Evolutionary conservation across 179 eudicot species (phyloP).

Genomic region (Patellifolia procumbens): DNA sequence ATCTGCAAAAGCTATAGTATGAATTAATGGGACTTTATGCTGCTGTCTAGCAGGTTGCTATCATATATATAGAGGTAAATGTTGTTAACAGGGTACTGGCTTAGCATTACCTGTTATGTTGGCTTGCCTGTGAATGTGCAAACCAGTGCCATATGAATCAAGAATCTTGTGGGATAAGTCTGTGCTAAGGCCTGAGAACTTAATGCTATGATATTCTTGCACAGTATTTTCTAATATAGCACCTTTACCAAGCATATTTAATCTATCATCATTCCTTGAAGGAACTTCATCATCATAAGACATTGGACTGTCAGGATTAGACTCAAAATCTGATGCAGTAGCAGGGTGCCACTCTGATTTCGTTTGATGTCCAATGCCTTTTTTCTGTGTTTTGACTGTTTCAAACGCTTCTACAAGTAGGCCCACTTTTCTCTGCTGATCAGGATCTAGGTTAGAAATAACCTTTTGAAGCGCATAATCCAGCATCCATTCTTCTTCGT

Average conservation of each 20-base stretch:
- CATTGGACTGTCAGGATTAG: constrained; percentile 11
- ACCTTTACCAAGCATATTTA: constrained; percentile 9
- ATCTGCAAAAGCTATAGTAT: constrained; percentile 27
- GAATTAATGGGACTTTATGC: constrained; percentile 3
- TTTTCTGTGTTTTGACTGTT: constrained; percentile 60
- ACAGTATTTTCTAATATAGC: not conserved
- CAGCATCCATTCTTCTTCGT: constrained; percentile 91
- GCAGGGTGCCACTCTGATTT: constrained; percentile 27
- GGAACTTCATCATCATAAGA: constrained; percentile 16
- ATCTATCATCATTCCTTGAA: constrained; percentile 3
- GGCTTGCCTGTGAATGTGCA: constrained; percentile 20
- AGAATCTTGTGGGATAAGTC: constrained; percentile 5
- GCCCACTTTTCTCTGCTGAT: constrained; percentile 80
- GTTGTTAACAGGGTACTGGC: not conserved
- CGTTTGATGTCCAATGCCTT: constrained; percentile 13
- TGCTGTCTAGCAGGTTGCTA: constrained; percentile 7
- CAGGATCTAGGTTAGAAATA: constrained; percentile 65
- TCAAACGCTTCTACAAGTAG: constrained; percentile 86
- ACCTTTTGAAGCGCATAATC: constrained; percentile 86
- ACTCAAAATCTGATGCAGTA: constrained; percentile 7
- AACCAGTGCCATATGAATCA: constrained; percentile 9
- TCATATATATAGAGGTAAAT: not conserved
- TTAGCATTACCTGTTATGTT: constrained; percentile 33
- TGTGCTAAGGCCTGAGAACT: constrained; percentile 19
- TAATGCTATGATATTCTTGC: constrained; percentile 20